A percentile compares a stretch with the other conserved stretches of the same genome.
These are phyloP conservation scores for Exobasidium cylindrosporum DNA, from an alignment of 1,284 basidiomycete species.

Conservation along the genomic window DNA sequence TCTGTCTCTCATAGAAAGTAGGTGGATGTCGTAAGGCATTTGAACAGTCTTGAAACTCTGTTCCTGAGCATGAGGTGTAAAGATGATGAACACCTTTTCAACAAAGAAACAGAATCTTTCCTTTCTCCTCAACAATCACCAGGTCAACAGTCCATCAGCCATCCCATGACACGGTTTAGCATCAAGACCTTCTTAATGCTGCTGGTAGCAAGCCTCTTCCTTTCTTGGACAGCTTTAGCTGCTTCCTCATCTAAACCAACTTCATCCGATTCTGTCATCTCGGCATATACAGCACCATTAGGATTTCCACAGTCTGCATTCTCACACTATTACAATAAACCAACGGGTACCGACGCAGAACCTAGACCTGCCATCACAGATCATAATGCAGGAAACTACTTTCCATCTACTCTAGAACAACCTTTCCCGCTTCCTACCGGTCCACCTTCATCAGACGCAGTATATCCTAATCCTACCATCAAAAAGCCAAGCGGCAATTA, in stretches of 20 bases:
- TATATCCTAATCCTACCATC: constrained; percentile 31
- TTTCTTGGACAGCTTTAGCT: background rate
- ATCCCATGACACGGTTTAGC: too few relatives aligned
- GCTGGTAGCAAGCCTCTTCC: background rate
- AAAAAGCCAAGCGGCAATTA: constrained; percentile 60
- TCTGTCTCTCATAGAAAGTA: too few relatives aligned
- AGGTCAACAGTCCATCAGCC: too few relatives aligned
- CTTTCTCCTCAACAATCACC: too few relatives aligned
- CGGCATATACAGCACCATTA: constrained; percentile 39
- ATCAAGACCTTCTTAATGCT: background rate
- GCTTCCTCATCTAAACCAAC: background rate
- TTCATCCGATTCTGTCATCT: background rate
- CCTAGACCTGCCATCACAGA: constrained; percentile 61
- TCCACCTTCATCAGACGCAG: constrained; percentile 51
- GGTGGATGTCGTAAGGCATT: too few relatives aligned
- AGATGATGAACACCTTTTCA: too few relatives aligned
- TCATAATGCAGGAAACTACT: constrained; percentile 27
- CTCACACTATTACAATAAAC: constrained; percentile 65
- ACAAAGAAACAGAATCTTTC: too few relatives aligned
- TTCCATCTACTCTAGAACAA: constrained; percentile 62
- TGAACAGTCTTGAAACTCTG: too few relatives aligned
- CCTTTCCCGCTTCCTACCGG: constrained; percentile 61
- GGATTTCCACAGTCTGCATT: constrained; percentile 53
- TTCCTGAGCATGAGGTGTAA: too few relatives aligned
- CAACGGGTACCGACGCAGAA: constrained; percentile 67